Conservation (phyloP, 2,329 filamentous ascomycete genomes). For the Colletotrichum abscissum region DNA sequence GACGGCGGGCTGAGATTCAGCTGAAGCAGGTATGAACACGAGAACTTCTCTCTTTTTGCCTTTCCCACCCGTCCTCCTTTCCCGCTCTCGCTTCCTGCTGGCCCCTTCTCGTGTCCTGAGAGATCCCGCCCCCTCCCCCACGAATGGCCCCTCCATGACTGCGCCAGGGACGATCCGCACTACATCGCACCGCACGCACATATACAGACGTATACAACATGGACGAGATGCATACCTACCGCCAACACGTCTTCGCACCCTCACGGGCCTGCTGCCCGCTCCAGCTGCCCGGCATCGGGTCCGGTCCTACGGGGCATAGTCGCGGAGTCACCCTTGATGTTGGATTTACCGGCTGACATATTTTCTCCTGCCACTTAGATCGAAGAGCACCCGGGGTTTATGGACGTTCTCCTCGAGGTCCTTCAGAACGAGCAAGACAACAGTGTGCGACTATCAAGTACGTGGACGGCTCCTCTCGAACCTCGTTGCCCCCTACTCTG, state of each 20-base stretch:
- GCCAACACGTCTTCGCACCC: constrained; percentile 29
- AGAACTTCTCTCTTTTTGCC: constrained; percentile 7
- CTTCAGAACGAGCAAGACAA: constrained; percentile 88
- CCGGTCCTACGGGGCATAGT: not conserved
- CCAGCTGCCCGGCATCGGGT: not conserved
- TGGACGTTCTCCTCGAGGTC: constrained; percentile 90
- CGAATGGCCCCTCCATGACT: constrained; percentile 29
- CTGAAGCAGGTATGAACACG: constrained; percentile 77
- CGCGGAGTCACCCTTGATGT: constrained; percentile 33
- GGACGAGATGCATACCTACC: constrained; percentile 6
- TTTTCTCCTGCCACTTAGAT: constrained; percentile 66
- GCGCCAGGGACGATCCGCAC: constrained; percentile 31
- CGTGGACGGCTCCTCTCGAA: constrained; percentile 47
- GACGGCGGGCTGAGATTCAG: constrained; percentile 82
- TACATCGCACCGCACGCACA: constrained; percentile 25
- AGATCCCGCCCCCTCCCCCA: constrained; percentile 25
- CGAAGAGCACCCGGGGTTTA: constrained; percentile 90
- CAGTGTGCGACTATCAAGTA: constrained; percentile 90
- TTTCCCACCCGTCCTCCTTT: constrained; percentile 16
- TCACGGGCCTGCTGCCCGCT: constrained; percentile 12
- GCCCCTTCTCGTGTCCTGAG: not conserved
- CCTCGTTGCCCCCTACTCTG: constrained; percentile 18
- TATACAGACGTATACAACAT: not conserved
- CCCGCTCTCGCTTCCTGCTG: constrained; percentile 9
- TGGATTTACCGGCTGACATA: constrained; percentile 30